phyloP scores from a whole-genome alignment of 495 filamentous ascomycete genomes.

The Peziza echinospora region DNA sequence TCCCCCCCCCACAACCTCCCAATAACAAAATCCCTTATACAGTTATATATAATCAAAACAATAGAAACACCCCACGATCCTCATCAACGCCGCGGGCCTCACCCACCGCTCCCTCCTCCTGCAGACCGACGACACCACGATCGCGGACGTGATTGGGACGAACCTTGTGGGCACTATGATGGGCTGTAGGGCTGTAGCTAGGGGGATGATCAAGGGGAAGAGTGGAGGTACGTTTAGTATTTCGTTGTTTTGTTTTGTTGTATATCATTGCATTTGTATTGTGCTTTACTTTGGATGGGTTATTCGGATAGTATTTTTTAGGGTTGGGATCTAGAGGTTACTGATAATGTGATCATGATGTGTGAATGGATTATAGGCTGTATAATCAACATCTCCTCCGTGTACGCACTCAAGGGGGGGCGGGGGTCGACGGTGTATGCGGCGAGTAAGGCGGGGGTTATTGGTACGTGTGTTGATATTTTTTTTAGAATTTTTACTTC shows the following conservation, averaged over 20 bases:
- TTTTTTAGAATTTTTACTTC: too few relatives aligned
- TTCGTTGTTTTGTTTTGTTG: neutral
- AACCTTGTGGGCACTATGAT: constrained; percentile 55
- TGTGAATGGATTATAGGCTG: constrained; percentile 29
- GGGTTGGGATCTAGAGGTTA: too few relatives aligned
- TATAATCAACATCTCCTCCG: constrained; percentile 62
- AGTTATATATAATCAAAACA: constrained; percentile 6
- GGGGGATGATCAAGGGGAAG: constrained; percentile 25
- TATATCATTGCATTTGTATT: too few relatives aligned
- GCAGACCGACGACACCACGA: constrained; percentile 20
- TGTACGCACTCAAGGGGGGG: constrained; percentile 42
- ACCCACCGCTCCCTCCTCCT: constrained; percentile 37
- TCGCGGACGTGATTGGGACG: constrained; percentile 34
- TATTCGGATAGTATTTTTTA: neutral
- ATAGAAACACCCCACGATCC: constrained; percentile 33
- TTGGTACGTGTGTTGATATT: too few relatives aligned
- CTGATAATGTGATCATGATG: too few relatives aligned
- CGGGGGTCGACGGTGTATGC: constrained; percentile 50
- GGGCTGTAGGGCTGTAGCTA: constrained; percentile 36
- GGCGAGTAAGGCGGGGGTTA: constrained; percentile 56
- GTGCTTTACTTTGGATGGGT: neutral
- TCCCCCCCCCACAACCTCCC: neutral
- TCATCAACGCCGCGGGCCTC: constrained; percentile 59
- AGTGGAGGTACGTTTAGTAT: constrained; percentile 15
- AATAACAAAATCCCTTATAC: constrained; percentile 7